Base-by-base conservation (phyloP, 768 basidiomycete species). In the Phylloporus sp. region DNA sequence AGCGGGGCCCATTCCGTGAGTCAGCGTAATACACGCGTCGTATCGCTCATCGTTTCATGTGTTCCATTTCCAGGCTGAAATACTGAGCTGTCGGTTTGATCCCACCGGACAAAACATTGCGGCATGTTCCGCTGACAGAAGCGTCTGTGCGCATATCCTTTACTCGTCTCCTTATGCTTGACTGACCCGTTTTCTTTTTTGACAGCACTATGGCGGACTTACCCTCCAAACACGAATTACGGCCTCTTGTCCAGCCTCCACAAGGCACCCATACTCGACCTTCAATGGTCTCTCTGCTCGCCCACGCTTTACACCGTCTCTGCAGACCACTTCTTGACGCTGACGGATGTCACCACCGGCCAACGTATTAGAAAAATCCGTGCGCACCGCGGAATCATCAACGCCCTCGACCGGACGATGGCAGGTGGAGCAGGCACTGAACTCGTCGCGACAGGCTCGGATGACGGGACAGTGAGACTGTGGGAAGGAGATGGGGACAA, bases 101-200 rank as follows among this genome's bases (percentile, higher is more conserved):
- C 92, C 94, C 13, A 88, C 88, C 3, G 97, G 97, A 5, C 87
- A 95, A 67, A 91, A 90, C 58, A 84, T 98, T 52, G 97, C 95
- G 35, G 93, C 93, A 9, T 91, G 88, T 64, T 94, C 91, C 13
- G 80, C 88, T 2, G 95, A 99, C 71, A 77, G 91, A 61, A 85
- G 85, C 56, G 85, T 98, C 56, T 95, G 94, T 91, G 61, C 69
- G 91, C n/a, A n/a, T 82, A 32, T 20, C 5, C 27, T 18, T 50
- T 2, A 29, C 29, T 27, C 26, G 26, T 27, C 32, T 28, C 23
- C 45, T 26, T 54, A 50, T 20, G 53, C 12, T 44, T 46, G 47
- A 50, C 27, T 38, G 12, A 38, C 24, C 9, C 16, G 4, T 34
- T 16, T 31, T 16, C 7, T 8, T 24, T 40, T 27, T 41, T 36